Evolutionary conservation across 2,329 filamentous ascomycete species (phyloP).

Genomic region (Aureobasidium leucospermi): DNA sequence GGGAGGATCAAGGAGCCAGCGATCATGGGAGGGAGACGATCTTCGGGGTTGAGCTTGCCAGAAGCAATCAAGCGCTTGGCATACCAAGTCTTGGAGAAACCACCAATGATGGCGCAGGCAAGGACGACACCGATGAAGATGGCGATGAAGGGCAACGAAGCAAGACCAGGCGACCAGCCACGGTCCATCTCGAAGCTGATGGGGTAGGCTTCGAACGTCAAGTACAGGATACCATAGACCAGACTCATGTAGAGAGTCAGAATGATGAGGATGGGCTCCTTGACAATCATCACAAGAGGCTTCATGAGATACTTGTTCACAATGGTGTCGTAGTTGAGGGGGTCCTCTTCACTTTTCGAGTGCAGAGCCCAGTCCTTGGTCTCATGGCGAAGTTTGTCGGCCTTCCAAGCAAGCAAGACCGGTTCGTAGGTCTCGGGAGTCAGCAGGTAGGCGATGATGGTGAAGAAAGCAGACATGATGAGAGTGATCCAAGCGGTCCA

Average conservation of each 20-base stretch:
- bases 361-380: conserved; percentile 44
- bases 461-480: conserved; percentile 36
- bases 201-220: conserved; percentile 41
- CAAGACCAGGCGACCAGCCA: conserved; percentile 33
- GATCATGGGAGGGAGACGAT: conserved; percentile 39
- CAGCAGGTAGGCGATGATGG: conserved; percentile 33
- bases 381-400: conserved; percentile 38
- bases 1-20: conserved; percentile 41
- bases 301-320: conserved; percentile 14
- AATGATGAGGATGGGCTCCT: conserved; percentile 20
- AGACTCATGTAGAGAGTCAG: conserved; percentile 24
- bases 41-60: conserved; percentile 33
- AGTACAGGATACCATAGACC: conserved; percentile 35
- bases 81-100: conserved; percentile 29
- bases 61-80: conserved; percentile 24
- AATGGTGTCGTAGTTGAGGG: conserved; percentile 2
- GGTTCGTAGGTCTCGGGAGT: conserved; percentile 46
- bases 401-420: conserved; percentile 40
- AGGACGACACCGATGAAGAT: conserved; percentile 30
- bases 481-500: conserved; percentile 21
- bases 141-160: conserved; percentile 33
- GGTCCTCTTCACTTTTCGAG: conserved; percentile 23
- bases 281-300: conserved; percentile 19
- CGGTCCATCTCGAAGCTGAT: conserved; percentile 35
- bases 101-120: conserved; percentile 24